Conservation (phyloP, 2,329 filamentous ascomycete species). For the Ploettnerulaceae sp. region DNA sequence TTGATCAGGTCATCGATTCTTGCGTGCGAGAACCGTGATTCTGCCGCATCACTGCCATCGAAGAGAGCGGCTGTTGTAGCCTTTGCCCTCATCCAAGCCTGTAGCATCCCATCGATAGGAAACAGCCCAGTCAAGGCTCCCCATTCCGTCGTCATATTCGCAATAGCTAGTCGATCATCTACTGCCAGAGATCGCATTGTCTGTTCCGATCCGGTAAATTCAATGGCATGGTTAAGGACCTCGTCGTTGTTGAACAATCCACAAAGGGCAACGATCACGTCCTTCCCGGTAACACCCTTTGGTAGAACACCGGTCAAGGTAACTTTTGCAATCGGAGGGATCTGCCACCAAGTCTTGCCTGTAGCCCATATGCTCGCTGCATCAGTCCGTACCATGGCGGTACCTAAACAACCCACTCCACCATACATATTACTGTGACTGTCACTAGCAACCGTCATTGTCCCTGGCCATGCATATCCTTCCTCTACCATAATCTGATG, state of each 20-base stretch:
- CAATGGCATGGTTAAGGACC: slow-evolving; percentile 85
- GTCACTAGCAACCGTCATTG: slow-evolving; percentile 73
- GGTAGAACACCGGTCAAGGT: slow-evolving; percentile 72
- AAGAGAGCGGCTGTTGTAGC: slow-evolving; percentile 67
- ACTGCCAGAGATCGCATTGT: slow-evolving; percentile 69
- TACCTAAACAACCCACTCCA: slow-evolving; percentile 70
- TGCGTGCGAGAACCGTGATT: slow-evolving; percentile 64
- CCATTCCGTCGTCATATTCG: slow-evolving; percentile 82
- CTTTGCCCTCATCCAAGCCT: slow-evolving; percentile 70
- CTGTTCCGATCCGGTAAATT: slow-evolving; percentile 76
- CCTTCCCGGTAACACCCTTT: slow-evolving; percentile 81
- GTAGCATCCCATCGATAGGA: slow-evolving; percentile 69
- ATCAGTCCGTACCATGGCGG: slow-evolving; percentile 80
- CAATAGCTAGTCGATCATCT: slow-evolving; percentile 68
- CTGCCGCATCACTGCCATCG: slow-evolving; percentile 38
- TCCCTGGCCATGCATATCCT: slow-evolving; percentile 79
- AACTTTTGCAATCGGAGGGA: slow-evolving; percentile 78
- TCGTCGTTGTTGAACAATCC: slow-evolving; percentile 82
- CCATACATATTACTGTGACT: slow-evolving; percentile 81
- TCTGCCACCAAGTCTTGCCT: slow-evolving; percentile 79
- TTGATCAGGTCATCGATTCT: slow-evolving; percentile 67
- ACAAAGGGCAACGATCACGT: slow-evolving; percentile 86
- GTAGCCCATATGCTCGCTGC: slow-evolving; percentile 84
- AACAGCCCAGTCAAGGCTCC: slow-evolving; percentile 69
- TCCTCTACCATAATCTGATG: slow-evolving; percentile 93